phyloP scores from a whole-genome alignment of 495 filamentous ascomycete species.

The Neurospora sublineolata region DNA sequence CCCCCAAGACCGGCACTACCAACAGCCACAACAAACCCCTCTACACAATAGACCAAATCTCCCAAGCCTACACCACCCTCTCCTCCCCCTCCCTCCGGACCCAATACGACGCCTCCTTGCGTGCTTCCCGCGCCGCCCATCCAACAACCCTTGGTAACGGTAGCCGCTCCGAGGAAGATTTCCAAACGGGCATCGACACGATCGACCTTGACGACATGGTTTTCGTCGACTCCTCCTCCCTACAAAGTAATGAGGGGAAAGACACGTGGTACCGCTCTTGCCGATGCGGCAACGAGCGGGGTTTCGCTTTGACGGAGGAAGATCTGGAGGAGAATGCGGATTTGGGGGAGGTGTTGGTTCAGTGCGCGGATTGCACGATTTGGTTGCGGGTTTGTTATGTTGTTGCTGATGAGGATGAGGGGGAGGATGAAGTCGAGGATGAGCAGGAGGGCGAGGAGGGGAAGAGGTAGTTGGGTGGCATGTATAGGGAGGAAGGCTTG shows the following conservation, averaged over 20 bases:
- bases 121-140: slow-evolving; percentile 23
- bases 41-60: slow-evolving; percentile 64
- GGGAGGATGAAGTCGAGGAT: not conserved
- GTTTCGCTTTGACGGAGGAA: slow-evolving; percentile 55
- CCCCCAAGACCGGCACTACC: no score
- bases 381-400: slow-evolving; percentile 68
- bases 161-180: slow-evolving; percentile 23
- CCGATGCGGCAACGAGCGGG: slow-evolving; percentile 68
- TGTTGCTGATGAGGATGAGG: slow-evolving; percentile 40
- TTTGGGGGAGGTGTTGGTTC: slow-evolving; percentile 60
- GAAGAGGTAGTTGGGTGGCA: not conserved
- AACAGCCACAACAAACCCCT: slow-evolving; percentile 1
- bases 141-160: no score
- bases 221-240: slow-evolving; percentile 32
- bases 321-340: slow-evolving; percentile 58
- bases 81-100: slow-evolving; percentile 43
- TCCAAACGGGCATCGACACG: slow-evolving; percentile 61
- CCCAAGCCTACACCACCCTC: slow-evolving; percentile 61
- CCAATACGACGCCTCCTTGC: slow-evolving; percentile 49
- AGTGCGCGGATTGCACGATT: slow-evolving; percentile 71
- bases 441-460: not conserved
- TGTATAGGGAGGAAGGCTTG: not conserved
- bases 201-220: slow-evolving; percentile 75
- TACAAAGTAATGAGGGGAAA: not conserved
- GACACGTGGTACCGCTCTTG: slow-evolving; percentile 56